A percentile compares a stretch with the other conserved stretches of the same genome.
Evolutionary conservation across 371 early-diverging fungal genomes (phyloP).

Genomic region (Lichtheimia corymbifera): DNA sequence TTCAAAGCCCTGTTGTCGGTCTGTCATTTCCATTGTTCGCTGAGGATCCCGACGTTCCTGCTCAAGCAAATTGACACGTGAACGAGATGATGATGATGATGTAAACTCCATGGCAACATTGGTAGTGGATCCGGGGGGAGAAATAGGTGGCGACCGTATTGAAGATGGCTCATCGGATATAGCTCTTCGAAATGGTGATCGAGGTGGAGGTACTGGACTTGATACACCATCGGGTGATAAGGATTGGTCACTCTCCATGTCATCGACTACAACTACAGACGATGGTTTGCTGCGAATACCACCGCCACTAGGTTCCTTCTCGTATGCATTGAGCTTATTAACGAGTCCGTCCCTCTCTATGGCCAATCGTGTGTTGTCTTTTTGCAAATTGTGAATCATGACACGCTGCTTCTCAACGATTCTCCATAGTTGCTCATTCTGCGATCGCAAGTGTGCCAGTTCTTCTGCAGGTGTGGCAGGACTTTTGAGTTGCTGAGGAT

Average conservation of each 20-base stretch:
- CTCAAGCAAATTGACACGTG: too few relatives aligned
- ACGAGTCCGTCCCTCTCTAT: constrained; percentile 57
- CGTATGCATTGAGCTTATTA: constrained; percentile 30
- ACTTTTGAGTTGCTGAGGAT: constrained; percentile 47
- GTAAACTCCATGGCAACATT: background rate
- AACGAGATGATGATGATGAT: background rate
- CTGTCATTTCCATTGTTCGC: too few relatives aligned
- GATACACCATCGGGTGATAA: background rate
- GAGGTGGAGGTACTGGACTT: constrained; percentile 22
- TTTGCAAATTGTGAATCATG: constrained; percentile 77
- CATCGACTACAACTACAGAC: constrained; percentile 45
- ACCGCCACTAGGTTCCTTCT: constrained; percentile 52
- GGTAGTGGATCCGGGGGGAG: constrained; percentile 23
- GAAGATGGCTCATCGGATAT: constrained; percentile 3
- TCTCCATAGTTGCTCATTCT: constrained; percentile 89
- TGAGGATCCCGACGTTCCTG: too few relatives aligned
- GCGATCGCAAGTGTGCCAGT: constrained; percentile 30
- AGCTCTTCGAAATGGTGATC: constrained; percentile 26
- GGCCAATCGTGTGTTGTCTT: constrained; percentile 52
- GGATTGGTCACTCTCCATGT: constrained; percentile 47
- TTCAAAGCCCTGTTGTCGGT: too few relatives aligned
- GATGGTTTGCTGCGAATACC: constrained; percentile 6
- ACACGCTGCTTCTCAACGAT: constrained; percentile 86
- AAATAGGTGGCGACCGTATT: constrained; percentile 18
- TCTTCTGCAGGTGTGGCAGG: constrained; percentile 54